Conservation (phyloP, 345 rosid species). For the Moricandia moricandioides region DNA sequence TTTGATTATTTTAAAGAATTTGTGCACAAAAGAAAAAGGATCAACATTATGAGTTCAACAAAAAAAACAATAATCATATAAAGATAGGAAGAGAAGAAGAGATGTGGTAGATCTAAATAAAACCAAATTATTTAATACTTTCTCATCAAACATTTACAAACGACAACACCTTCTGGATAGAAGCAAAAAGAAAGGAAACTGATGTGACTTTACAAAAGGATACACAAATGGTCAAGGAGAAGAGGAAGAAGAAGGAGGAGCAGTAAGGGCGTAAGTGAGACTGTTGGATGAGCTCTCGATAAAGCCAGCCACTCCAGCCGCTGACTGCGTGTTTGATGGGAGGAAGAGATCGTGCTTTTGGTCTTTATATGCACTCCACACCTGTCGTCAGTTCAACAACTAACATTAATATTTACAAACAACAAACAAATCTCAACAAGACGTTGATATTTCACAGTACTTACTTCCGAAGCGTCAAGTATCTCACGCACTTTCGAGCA, state of each 20-base stretch:
- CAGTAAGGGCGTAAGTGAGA: slow-evolving; percentile 79
- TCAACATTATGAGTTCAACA: too few species aligned
- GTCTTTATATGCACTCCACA: slow-evolving; percentile 95
- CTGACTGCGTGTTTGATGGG: slow-evolving; percentile 89
- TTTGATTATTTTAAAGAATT: too few species aligned
- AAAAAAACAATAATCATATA: not conserved
- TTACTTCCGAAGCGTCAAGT: slow-evolving; percentile 87
- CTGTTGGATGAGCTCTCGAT: slow-evolving; percentile 81
- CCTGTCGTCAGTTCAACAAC: slow-evolving; percentile 40
- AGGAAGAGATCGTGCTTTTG: slow-evolving; percentile 98
- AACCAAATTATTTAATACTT: slow-evolving; percentile 4
- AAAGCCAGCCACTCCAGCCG: slow-evolving; percentile 96
- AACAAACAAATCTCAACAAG: not conserved
- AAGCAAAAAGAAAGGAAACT: slow-evolving; percentile 14
- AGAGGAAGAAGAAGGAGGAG: slow-evolving; percentile 46
- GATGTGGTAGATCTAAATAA: not conserved
- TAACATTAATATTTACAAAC: not conserved
- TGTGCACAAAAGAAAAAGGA: too few species aligned
- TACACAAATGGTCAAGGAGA: slow-evolving; percentile 25
- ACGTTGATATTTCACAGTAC: slow-evolving; percentile 1
- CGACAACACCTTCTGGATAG: slow-evolving; percentile 14
- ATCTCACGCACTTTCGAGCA: slow-evolving; percentile 82
- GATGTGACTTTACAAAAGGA: slow-evolving; percentile 29
- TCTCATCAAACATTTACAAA: slow-evolving; percentile 38
- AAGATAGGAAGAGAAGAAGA: not conserved